Evolutionary conservation across 345 rosid species (phyloP), one percentile per base, ranked within the genome.

Genomic region (Mallotus nudiflorus): DNA sequence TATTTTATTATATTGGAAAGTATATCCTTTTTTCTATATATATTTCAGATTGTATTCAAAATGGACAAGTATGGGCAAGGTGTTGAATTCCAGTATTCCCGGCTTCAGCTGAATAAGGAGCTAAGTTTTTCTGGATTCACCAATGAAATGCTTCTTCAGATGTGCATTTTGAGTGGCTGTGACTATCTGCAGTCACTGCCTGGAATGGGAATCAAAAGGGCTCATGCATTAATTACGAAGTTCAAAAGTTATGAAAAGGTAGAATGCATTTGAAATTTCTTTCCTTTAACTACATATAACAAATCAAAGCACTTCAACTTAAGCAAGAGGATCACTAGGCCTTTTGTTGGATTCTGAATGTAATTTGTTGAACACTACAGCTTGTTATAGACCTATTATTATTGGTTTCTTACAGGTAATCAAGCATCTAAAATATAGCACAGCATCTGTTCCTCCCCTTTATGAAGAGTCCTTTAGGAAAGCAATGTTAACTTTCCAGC

Each of bases 131-230:
- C 80, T 18, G 96, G 90, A 74, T 89, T 95, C 77, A 86, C 91
- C 66, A 80, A 84, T 62, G 88, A 84, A 78, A 92, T 90, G 99
- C 76, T 95, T 75, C 97, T 95, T 48, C 97, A 95, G 81, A 92
- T 90, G 97, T 95, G 99, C 87, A 92, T 95, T 69, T 81, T 95
- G 66, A 95, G 99, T 75, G 99, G 99, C 50, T 95, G 99, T 78
- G 99, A 95, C 77, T 95, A 95, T 78, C 77, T 90, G 83, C 97
- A 78, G 66, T 95, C 98, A 79, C 82, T 95, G 65, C 85, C 97
- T 12, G 99, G 98, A 78, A 89, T 95, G 96, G 99, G 97, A 48
- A 82, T 90, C 55, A 95, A 87, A 87, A 85, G 94, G 80, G 97
- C 99, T 55, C 97, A 92, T 85, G 85, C 96, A 28, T 90, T 92